Evolutionary conservation across 352 stramenopile species (phyloP).

Genomic region (Pythium sukuiense): DNA sequence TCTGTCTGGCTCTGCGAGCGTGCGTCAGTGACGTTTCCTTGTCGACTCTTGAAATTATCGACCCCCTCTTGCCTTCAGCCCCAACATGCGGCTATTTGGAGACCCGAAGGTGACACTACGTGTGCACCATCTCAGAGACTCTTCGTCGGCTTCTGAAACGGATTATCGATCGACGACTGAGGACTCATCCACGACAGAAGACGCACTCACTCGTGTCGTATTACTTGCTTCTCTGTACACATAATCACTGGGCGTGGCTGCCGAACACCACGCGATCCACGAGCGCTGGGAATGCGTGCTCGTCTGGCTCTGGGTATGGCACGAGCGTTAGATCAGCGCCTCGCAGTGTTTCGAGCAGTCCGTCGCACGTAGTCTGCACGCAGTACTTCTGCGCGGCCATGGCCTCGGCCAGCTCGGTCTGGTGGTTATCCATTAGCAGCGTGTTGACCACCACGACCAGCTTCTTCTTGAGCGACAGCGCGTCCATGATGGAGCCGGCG

Average conservation of each 20-base stretch:
- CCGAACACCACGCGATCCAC: conserved; percentile 56
- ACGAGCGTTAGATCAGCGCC: conserved; percentile 44
- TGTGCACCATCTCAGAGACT: too few relatives aligned
- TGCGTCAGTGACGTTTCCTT: too few relatives aligned
- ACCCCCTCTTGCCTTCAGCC: too few relatives aligned
- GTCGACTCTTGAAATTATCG: too few relatives aligned
- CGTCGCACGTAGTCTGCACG: conserved; percentile 47
- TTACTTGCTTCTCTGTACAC: neutral
- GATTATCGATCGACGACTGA: too few relatives aligned
- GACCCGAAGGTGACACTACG: too few relatives aligned
- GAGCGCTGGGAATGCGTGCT: conserved; percentile 63
- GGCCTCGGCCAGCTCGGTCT: conserved; percentile 92
- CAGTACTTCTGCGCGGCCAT: conserved; percentile 80
- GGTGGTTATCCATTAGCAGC: conserved; percentile 97
- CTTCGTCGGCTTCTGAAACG: too few relatives aligned
- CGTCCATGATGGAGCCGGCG: conserved; percentile 94
- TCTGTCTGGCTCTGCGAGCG: neutral
- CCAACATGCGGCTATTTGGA: too few relatives aligned
- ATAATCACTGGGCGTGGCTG: neutral
- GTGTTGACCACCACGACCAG: conserved; percentile 95
- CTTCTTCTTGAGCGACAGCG: conserved; percentile 74
- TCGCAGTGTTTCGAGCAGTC: conserved; percentile 37
- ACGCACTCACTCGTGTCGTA: too few relatives aligned
- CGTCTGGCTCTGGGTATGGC: conserved; percentile 56
- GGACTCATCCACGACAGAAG: too few relatives aligned